Base-by-base conservation (phyloP, 768 basidiomycete species). In the Asterophora lycoperdoides region DNA sequence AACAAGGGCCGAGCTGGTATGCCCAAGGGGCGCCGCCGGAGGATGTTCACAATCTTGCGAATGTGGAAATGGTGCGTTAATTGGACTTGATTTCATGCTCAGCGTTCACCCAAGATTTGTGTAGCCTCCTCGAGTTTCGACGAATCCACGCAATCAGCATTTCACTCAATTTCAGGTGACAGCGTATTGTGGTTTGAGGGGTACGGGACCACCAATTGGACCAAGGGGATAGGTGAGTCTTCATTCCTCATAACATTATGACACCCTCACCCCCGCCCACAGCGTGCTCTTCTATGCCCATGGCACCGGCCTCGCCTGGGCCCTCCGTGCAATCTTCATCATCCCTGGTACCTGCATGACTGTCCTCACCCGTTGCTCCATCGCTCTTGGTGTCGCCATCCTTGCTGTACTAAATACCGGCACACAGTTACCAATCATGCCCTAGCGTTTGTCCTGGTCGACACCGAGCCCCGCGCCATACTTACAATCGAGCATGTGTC, bases 361-460 rank as follows among this genome's bases (percentile, higher is more conserved):
- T 52, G 64, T 82, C 34, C 69, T 83, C 10, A 71, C 75, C 7
- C 74, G 78, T 49, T 74, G 81, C 19, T 79, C 76, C 15, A 75
- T 82, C 33, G 56, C 66, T 10, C 74, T 80, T 68, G 68, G 80
- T 34, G 63, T 78, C 15, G 80, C 73, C 5, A 77, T 83, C 40
- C 60, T 82, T 13, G 77, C 72, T 14, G 66, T 75, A 11, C 69
- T 83, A 32, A 82, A 82, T 55, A 74, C 78, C 8, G 80, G 80
- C 73, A 72, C 37, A 73, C 79, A 40, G 76, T 79, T 47, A 77
- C 79, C n/a, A 74, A 80, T 54, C 68, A 70, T 20, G 76, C 77
- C 1, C 68, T 82, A 8, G 65, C 68, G 13, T 74, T 79, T 53
- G 75, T 80, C n/a, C 59, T 81, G 5, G 53, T 59, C 19, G 78